Evolutionary conservation across 768 basidiomycete genomes (phyloP).

Genomic region (Amanita jacksonii): DNA sequence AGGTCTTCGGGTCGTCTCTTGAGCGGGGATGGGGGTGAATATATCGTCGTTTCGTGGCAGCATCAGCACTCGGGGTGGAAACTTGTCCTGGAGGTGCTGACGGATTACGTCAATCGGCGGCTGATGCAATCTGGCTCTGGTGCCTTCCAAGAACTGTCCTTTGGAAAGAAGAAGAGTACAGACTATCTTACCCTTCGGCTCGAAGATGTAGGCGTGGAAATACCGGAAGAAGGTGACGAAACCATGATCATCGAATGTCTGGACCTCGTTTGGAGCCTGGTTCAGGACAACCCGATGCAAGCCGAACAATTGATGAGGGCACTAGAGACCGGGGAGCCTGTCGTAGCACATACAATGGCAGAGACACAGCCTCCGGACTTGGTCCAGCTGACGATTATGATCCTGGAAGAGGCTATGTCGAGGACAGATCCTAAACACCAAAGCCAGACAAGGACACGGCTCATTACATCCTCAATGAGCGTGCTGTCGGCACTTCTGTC

Average conservation of each 20-base stretch:
- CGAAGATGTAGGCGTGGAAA: constrained; percentile 67
- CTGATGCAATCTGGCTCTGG: constrained; percentile 33
- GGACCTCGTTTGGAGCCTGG: constrained; percentile 69
- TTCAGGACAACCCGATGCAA: constrained; percentile 59
- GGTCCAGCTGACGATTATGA: constrained; percentile 72
- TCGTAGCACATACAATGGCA: constrained; percentile 41
- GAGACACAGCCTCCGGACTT: constrained; percentile 57
- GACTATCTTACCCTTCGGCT: constrained; percentile 38
- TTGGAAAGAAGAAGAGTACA: constrained; percentile 32
- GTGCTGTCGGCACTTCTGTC: constrained; percentile 72
- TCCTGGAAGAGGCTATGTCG: constrained; percentile 69
- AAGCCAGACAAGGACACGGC: constrained; percentile 39
- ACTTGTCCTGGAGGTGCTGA: constrained; percentile 70
- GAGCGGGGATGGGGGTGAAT: constrained; percentile 60
- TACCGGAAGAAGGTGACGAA: constrained; percentile 52
- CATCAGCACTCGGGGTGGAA: constrained; percentile 83
- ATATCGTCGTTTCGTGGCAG: constrained; percentile 70
- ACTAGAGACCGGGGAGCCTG: constrained; percentile 48
- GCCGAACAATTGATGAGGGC: constrained; percentile 58
- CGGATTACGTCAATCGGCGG: constrained; percentile 59
- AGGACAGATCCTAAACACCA: constrained; percentile 33
- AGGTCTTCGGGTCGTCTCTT: constrained; percentile 62
- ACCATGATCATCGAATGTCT: constrained; percentile 60
- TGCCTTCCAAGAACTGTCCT: constrained; percentile 44
- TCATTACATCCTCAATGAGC: constrained; percentile 75